Evolutionary conservation across 176 grass and related monocot species (phyloP).

Genomic region (Oropetium thomaeum): DNA sequence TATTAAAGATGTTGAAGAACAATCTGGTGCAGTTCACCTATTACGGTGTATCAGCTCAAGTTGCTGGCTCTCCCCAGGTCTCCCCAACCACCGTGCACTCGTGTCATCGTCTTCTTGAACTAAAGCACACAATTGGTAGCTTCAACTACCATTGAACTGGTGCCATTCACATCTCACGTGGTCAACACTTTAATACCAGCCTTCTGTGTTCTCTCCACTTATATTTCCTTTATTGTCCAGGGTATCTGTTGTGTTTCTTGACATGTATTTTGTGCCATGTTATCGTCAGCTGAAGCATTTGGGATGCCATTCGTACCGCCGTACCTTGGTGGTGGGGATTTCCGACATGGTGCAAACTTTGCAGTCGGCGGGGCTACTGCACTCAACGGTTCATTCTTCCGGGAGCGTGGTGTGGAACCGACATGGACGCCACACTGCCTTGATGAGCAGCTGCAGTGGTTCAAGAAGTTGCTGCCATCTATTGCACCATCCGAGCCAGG

Average conservation of each 20-base stretch:
- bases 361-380: slow-evolving; percentile 77
- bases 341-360: slow-evolving; percentile 73
- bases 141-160: slow-evolving; percentile 38
- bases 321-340: slow-evolving; percentile 60
- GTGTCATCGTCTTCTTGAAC: slow-evolving; percentile 31
- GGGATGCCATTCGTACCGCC: slow-evolving; percentile 68
- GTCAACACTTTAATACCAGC: slow-evolving; percentile 31
- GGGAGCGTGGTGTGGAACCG: slow-evolving; percentile 48
- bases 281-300: slow-evolving; percentile 66
- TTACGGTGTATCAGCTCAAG: slow-evolving; percentile 20
- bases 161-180: slow-evolving; percentile 28
- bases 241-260: slow-evolving; percentile 25
- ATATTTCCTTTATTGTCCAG: not conserved
- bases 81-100: slow-evolving; percentile 30
- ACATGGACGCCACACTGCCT: slow-evolving; percentile 67
- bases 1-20: slow-evolving; percentile 7
- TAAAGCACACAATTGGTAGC: slow-evolving; percentile 25
- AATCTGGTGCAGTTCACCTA: slow-evolving; percentile 10
- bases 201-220: not conserved
- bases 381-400: slow-evolving; percentile 58
- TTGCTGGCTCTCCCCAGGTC: slow-evolving; percentile 16
- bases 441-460: slow-evolving; percentile 69
- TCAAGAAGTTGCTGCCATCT: slow-evolving; percentile 65
- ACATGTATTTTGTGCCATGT: slow-evolving; percentile 24
- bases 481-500: slow-evolving; percentile 37